Evolutionary conservation across 768 basidiomycete genomes (phyloP).

Genomic region (Cubamyces lactineus): DNA sequence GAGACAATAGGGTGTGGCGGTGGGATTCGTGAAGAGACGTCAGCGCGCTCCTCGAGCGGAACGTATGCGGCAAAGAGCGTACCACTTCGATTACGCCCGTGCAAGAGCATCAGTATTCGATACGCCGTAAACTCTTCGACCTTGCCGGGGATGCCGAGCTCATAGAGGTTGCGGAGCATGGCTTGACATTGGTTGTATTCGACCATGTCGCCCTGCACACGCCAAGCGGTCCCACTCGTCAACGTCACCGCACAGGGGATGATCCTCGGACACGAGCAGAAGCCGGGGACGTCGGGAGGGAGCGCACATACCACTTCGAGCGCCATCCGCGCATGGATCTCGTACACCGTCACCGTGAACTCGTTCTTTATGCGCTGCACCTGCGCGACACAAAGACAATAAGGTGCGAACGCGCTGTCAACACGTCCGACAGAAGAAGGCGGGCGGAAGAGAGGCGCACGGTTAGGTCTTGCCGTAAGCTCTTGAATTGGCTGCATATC

Average conservation of each 20-base stretch:
- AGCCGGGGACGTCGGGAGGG: conserved; percentile 2
- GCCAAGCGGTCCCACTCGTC: conserved; percentile 10
- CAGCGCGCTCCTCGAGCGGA: background rate
- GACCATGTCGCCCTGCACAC: conserved; percentile 85
- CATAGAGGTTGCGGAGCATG: conserved; percentile 86
- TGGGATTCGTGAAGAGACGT: background rate
- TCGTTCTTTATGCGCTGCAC: conserved; percentile 99
- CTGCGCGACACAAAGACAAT: conserved; percentile 45
- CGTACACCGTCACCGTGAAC: conserved; percentile 96
- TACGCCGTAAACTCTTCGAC: conserved; percentile 97
- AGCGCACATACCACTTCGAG: conserved; percentile 73
- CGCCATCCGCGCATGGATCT: conserved; percentile 97
- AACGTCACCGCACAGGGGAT: background rate
- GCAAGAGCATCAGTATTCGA: conserved; percentile 93
- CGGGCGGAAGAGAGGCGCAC: conserved; percentile 52
- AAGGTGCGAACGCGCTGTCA: conserved; percentile 21
- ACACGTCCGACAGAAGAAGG: conserved; percentile 18
- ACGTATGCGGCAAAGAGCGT: conserved; percentile 31
- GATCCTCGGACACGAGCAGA: background rate
- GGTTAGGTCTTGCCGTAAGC: conserved; percentile 94
- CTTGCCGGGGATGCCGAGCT: conserved; percentile 89
- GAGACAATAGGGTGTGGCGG: background rate
- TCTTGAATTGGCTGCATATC: conserved; percentile 99
- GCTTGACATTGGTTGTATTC: conserved; percentile 99
- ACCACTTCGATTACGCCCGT: conserved; percentile 95